Evolutionary conservation across 2,329 filamentous ascomycete species (phyloP).

Genomic region (Aspergillus ochraceus): DNA sequence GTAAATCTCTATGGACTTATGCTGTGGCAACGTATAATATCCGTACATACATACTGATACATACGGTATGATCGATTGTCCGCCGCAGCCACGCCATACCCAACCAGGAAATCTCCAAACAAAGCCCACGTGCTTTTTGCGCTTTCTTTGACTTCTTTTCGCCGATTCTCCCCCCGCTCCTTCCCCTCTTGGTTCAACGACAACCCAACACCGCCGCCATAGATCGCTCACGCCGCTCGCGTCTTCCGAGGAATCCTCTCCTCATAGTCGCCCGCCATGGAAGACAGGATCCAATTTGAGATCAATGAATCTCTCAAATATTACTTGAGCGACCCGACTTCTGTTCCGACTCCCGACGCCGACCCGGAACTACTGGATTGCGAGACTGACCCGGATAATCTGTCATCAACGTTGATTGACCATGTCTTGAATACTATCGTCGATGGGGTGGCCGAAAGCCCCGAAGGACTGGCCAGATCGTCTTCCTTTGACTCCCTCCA

Average conservation of each 20-base stretch:
- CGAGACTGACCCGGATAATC: conserved; percentile 84
- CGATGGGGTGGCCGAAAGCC: conserved; percentile 86
- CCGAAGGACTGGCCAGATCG: conserved; percentile 79
- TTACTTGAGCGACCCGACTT: conserved; percentile 89
- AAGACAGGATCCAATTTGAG: conserved; percentile 74
- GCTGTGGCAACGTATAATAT: no score
- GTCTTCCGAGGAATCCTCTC: conserved; percentile 15
- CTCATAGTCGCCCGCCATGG: conserved; percentile 55
- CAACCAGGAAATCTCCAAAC: conserved; percentile 33
- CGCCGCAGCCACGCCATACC: conserved; percentile 3
- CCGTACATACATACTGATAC: neutral
- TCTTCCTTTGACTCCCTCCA: conserved; percentile 88
- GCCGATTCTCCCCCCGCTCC: conserved; percentile 6
- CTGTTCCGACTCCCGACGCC: conserved; percentile 82
- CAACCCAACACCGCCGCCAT: neutral
- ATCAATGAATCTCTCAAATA: conserved; percentile 95
- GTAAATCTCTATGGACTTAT: no score
- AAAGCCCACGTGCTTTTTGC: conserved; percentile 15
- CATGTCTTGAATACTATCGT: conserved; percentile 86
- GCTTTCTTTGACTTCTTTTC: conserved; percentile 1
- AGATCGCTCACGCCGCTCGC: neutral
- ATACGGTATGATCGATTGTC: neutral
- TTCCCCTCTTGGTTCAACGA: conserved; percentile 2
- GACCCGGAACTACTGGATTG: conserved; percentile 81
- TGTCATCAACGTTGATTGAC: conserved; percentile 78